phyloP scores from a whole-genome alignment of 148 eudicot species.

The Drosera capensis region DNA sequence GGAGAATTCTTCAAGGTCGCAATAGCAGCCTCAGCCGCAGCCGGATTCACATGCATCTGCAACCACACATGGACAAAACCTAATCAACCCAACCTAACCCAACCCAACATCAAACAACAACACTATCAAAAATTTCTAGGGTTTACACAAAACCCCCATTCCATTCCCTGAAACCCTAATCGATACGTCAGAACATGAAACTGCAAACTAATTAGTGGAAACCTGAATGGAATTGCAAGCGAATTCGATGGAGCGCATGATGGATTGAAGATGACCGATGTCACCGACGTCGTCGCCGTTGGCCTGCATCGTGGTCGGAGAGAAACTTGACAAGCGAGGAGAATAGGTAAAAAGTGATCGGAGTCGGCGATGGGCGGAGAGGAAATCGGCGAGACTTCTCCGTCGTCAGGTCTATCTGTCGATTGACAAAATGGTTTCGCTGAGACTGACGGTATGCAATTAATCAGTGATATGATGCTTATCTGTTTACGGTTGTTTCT shows the following conservation, averaged over 20 bases:
- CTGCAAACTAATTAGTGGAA: background rate
- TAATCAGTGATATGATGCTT: no score
- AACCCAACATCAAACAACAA: background rate
- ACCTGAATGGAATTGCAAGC: constrained; percentile 95
- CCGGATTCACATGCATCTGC: constrained; percentile 85
- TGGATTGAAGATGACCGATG: constrained; percentile 62
- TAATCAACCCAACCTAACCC: background rate
- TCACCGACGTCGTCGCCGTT: constrained; percentile 27
- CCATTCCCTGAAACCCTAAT: background rate
- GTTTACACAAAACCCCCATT: no score
- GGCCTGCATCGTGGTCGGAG: background rate
- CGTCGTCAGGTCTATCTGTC: no score
- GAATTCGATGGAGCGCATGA: constrained; percentile 63
- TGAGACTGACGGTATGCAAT: no score
- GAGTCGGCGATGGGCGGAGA: background rate
- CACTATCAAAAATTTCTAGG: background rate
- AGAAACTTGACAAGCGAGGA: no score
- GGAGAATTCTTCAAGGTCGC: constrained; percentile 68
- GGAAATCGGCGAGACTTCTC: no score
- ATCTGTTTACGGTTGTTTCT: no score
- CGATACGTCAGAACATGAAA: no score
- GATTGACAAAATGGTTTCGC: no score
- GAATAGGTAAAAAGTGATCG: no score
- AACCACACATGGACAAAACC: background rate
- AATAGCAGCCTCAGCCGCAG: constrained; percentile 81